phyloP scores from a whole-genome alignment of 208 protist species.

The Balamuthia mandrillaris region DNA sequence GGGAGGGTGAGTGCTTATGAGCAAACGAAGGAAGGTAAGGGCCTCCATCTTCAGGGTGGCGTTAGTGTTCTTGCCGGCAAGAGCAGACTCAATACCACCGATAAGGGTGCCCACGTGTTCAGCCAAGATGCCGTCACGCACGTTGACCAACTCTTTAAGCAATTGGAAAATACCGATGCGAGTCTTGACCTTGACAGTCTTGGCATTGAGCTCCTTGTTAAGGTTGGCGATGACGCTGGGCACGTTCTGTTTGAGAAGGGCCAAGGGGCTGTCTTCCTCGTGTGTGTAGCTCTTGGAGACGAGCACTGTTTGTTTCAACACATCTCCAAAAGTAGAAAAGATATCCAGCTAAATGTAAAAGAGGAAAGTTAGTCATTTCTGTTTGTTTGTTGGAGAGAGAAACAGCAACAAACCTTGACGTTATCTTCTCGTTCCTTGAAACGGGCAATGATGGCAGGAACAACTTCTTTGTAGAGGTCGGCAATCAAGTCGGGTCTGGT shows the following conservation, averaged over 20 bases:
- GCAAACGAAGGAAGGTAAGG: constrained; percentile 57
- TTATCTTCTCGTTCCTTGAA: constrained; percentile 78
- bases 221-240: constrained; percentile 49
- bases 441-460: constrained; percentile 59
- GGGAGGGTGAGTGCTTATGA: constrained; percentile 52
- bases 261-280: not conserved
- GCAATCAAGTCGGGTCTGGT: constrained; percentile 68
- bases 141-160: constrained; percentile 59
- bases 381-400: not conserved
- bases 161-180: constrained; percentile 62
- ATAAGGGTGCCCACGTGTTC: constrained; percentile 50
- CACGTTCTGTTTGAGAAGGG: constrained; percentile 30
- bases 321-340: constrained; percentile 67
- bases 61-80: constrained; percentile 51
- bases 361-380: not conserved
- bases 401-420: constrained; percentile 50
- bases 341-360: constrained; percentile 63
- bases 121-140: constrained; percentile 46
- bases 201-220: constrained; percentile 64
- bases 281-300: not conserved
- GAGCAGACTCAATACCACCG: constrained; percentile 48
- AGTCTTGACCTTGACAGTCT: constrained; percentile 63
- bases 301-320: constrained; percentile 63
- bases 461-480: constrained; percentile 56
- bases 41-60: constrained; percentile 68